Percentiles rank a stretch among this genome's conserved stretches.
phyloP scores from a whole-genome alignment of 78 protist genomes.

The Speleostelium caveatum region DNA sequence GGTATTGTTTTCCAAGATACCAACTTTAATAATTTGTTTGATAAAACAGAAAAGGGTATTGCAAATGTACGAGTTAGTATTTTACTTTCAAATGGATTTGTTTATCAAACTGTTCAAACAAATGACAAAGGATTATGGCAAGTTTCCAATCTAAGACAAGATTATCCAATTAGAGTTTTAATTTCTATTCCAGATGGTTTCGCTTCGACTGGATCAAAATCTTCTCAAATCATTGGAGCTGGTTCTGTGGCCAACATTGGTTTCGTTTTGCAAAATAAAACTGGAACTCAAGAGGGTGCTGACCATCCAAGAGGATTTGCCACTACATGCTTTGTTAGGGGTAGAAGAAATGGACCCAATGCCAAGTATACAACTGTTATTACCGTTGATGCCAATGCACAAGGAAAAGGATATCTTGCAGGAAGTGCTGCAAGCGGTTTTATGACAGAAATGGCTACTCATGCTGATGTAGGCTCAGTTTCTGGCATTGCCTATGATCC shows the following conservation, averaged over 20 bases:
- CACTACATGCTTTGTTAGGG: constrained; percentile 38
- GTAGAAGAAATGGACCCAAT: constrained; percentile 30
- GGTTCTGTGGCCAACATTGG: background rate
- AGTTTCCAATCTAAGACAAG: background rate
- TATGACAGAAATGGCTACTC: constrained; percentile 26
- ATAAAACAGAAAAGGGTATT: background rate
- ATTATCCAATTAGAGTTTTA: background rate
- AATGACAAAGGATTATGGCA: background rate
- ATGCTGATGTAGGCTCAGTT: constrained; percentile 43
- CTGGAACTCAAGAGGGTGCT: background rate
- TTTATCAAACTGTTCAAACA: background rate
- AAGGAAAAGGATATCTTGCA: constrained; percentile 39
- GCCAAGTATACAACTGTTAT: constrained; percentile 11
- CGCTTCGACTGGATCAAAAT: constrained; percentile 20
- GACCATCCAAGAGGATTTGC: constrained; percentile 19
- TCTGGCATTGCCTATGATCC: constrained; percentile 52
- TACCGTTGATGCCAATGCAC: background rate
- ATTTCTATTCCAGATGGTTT: background rate
- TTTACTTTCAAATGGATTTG: background rate
- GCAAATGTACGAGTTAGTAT: background rate
- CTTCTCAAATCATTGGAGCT: background rate
- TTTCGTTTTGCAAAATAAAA: background rate
- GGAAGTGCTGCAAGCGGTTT: background rate
- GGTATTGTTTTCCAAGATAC: constrained; percentile 2
- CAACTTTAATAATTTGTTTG: background rate